Evolutionary conservation across 2,329 filamentous ascomycete genomes (phyloP).

Genomic region (Didymella glomerata): DNA sequence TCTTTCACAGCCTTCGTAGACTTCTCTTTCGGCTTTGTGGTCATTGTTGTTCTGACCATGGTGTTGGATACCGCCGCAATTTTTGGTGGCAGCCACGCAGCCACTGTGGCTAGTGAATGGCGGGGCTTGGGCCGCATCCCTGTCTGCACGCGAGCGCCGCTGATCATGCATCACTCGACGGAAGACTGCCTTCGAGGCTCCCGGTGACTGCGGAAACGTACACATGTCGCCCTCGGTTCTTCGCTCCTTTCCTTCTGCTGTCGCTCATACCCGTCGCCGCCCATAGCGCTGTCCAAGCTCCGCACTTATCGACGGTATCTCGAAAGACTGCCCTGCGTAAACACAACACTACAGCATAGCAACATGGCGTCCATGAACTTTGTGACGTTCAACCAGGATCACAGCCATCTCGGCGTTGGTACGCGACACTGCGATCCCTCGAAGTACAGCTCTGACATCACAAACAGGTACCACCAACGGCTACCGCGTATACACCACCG

Average conservation of each 20-base stretch:
- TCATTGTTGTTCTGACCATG: conserved; percentile 20
- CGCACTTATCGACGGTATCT: conserved; percentile 19
- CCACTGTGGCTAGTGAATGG: conserved; percentile 29
- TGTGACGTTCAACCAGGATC: conserved; percentile 99
- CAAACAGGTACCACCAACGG: conserved; percentile 83
- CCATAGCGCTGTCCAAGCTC: conserved; percentile 35
- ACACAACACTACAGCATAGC: conserved; percentile 7
- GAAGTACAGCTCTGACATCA: conserved; percentile 18
- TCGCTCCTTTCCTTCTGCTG: conserved; percentile 6
- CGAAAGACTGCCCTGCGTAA: conserved; percentile 14
- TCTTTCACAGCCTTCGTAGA: conserved; percentile 25
- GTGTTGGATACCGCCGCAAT: conserved; percentile 15
- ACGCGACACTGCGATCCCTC: conserved; percentile 48
- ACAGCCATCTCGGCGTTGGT: conserved; percentile 96
- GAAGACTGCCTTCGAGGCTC: conserved; percentile 21
- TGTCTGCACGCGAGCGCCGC: conserved; percentile 27
- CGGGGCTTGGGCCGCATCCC: conserved; percentile 36
- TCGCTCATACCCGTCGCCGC: conserved; percentile 18
- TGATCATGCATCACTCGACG: conserved; percentile 19
- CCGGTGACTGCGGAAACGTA: conserved; percentile 16
- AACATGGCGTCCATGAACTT: conserved; percentile 77
- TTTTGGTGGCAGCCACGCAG: conserved; percentile 23
- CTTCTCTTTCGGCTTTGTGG: conserved; percentile 23
- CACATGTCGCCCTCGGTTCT: conserved; percentile 25
- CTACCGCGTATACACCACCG: conserved; percentile 95